phyloP scores from a whole-genome alignment of 1,284 basidiomycete genomes.

The Leccinum pachyderme region DNA sequence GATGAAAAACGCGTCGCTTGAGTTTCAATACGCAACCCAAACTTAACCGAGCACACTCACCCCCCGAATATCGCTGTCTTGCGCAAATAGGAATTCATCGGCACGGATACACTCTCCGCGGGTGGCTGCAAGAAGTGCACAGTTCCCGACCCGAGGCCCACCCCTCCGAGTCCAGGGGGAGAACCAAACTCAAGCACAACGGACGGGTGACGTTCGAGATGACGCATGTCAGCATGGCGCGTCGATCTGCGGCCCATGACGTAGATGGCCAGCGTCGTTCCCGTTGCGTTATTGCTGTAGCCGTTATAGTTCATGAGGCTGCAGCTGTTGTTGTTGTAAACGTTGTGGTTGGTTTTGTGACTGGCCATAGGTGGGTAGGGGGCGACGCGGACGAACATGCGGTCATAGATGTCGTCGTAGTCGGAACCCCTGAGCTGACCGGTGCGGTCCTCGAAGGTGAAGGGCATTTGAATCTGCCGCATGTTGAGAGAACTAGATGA shows the following conservation, averaged over 20 bases:
- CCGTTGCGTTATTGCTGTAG: background rate
- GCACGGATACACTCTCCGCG: conserved; percentile 40
- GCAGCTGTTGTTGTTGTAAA: background rate
- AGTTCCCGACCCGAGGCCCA: conserved; percentile 25
- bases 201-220: conserved; percentile 48
- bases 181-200: conserved; percentile 55
- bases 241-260: conserved; percentile 62
- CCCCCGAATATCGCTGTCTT: conserved; percentile 61
- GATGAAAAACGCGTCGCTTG: background rate
- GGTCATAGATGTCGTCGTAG: conserved; percentile 74
- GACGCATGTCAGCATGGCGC: conserved; percentile 51
- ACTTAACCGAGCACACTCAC: conserved; percentile 40
- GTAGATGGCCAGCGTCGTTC: conserved; percentile 48
- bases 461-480: conserved; percentile 40
- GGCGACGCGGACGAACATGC: conserved; percentile 61
- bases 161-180: conserved; percentile 52
- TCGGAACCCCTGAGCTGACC: conserved; percentile 55
- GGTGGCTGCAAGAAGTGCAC: conserved; percentile 43
- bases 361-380: conserved; percentile 38
- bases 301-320: background rate
- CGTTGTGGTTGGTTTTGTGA: background rate
- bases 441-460: conserved; percentile 67
- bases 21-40: background rate
- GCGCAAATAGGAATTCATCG: conserved; percentile 59
- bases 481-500: conserved; percentile 1